Evolutionary conservation across 441 rosid species (phyloP), one percentile per base, ranked within the genome.

Genomic region (Daphne laureola): DNA sequence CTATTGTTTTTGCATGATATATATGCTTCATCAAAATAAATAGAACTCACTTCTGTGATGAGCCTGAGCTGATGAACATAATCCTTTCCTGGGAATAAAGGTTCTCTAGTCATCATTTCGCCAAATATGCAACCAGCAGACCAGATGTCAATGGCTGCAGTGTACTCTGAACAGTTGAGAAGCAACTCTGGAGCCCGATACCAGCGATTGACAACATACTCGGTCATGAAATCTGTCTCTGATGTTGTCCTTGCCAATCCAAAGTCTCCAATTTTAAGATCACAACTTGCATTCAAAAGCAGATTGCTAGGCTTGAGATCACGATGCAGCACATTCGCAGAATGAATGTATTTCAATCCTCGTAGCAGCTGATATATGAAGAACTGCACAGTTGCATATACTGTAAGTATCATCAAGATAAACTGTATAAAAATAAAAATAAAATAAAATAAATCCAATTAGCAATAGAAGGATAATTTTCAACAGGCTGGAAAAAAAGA

Each of bases 91-190:
- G 91, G 91, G 66, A 84, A 84, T 5, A 84, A 52, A 53, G 91
- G 87, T 48, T 81, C 80, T 14, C 86, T 56, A 12, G 87, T 84
- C 64, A 74, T 68, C 15, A 81, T 84, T 62, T 84, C 91, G 52
- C 80, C 91, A 53, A 84, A 71, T 59, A 84, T 84, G 67, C 91
- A 84, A 63, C 91, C 91, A 61, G 79, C 86, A 58, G 87, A 79
- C 87, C 91, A 84, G 5, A 77, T 74, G 69, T 84, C 91, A 38
- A 79, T 84, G 23, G 82, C 78, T 41, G 78, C 82, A n/a, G 82
- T 77, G 64, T 77, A 77, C 63, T 77, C 82, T 12, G 82, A 65
- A 63, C 82, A 77, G 36, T 77, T 77, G 13, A 77, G 78, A 42
- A 77, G 78, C 68, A 77, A 62, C 63, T 77, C 82, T 0, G 82